Base-by-base conservation (phyloP, 2,329 filamentous ascomycete species). In the Myotisia sp. region DNA sequence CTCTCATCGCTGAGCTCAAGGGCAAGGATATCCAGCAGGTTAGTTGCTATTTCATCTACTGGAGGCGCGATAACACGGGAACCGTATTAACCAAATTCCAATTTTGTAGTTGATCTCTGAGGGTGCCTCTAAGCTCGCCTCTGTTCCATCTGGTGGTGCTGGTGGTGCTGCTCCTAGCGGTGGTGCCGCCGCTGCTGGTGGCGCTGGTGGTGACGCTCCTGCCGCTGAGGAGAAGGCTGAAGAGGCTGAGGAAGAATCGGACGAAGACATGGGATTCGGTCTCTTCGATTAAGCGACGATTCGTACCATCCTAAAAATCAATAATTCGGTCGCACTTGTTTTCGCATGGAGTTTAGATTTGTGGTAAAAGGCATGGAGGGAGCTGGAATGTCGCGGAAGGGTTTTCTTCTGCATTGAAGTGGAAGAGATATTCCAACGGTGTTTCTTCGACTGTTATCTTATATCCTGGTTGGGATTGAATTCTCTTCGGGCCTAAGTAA, bases 41-140 rank as follows among this genome's bases (percentile, higher is more conserved):
- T 71, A 57, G 76, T 52, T 13, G 24, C 12, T 10, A 28, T 26
- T 16, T 14, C 7, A 16, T 30, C 26, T 18, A 33, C 8, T 34
- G 9, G 33, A 16, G 16, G 21, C 26, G 8, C 23, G 10, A 12
- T 12, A 29, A 38, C 46, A 16, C 17, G 17, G 24, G 39, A 48
- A 34, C 39, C 29, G 29, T 50, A 56, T 46, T 48, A 14, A 45
- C 33, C 23, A 5, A 24, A 30, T 19, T 36, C 27, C 21, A 7
- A 13, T 33, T 21, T 5, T 45, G 44, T 52, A 95, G 90, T 70
- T 98, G 66, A 94, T 98, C 64, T 54, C 82, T 54, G 75, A 86
- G 67, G 90, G 90, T 60, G 76, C 81, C 48, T 58, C 70, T 65
- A 98, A 98, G 79, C 84, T 98, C 56, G 90, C 90, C 54, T 94